Evolutionary conservation across 257 asterid genomes (phyloP), one percentile per base, ranked within the genome.

Genomic region (Echium plantagineum): DNA sequence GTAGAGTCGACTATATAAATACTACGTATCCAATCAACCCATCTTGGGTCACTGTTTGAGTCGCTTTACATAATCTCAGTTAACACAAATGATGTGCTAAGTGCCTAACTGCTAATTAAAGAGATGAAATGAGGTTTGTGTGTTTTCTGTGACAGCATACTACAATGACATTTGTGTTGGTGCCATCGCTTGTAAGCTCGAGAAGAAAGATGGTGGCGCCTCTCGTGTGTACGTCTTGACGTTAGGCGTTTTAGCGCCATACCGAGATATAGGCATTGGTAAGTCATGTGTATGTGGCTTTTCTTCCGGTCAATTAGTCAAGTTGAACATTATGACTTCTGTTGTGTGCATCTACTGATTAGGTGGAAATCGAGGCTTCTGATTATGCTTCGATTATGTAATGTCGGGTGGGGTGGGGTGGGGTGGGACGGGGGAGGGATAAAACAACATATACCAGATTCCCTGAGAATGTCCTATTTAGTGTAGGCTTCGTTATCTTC

Each of bases 91-190:
- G n/a, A n/a, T n/a, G n/a, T n/a, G n/a, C n/a, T n/a, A n/a, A n/a
- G n/a, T n/a, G n/a, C n/a, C n/a, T n/a, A n/a, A n/a, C n/a, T n/a
- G n/a, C n/a, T n/a, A n/a, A 4, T 32, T 5, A 42, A 1, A 42
- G 10, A 42, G 3, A 1, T 3, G 10, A 42, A 42, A 3, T 42
- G 49, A 42, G 15, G 10, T 42, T 10, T 42, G 16, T 42, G 10
- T 42, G 4, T 2, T 32, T 32, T 42, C 10, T 42, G 8, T 42
- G 5, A 2, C 95, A 90, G 98, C 98, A 63, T 90, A 90, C 69
- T 87, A 83, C 71, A 81, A 86, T 66, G 98, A 90, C 77, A 85
- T 85, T 48, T 90, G 96, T 75, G 96, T 87, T 58, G 96, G 98
- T 61, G 81, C 95, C 19, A 84, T 87, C 60, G 98, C 98, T 58